phyloP scores from a whole-genome alignment of 1,284 basidiomycete genomes.

The Boletus mariae region DNA sequence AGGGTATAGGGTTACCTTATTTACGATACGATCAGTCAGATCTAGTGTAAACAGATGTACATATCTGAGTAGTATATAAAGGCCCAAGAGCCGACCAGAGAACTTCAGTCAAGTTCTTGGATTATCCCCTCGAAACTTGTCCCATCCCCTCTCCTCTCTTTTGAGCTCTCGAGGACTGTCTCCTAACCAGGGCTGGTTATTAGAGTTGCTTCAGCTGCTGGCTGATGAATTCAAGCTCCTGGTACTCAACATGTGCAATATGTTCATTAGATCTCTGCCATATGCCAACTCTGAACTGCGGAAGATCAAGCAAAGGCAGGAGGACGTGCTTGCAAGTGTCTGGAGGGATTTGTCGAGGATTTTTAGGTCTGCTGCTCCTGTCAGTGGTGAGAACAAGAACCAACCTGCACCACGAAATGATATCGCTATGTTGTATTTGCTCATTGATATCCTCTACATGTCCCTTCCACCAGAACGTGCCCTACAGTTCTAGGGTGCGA shows the following conservation, averaged over 20 bases:
- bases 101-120: no score
- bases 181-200: no score
- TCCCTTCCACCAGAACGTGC: constrained; percentile 73
- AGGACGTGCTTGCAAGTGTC: constrained; percentile 71
- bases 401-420: constrained; percentile 61
- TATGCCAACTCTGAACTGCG: constrained; percentile 84
- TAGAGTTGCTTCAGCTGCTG: constrained; percentile 38
- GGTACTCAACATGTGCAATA: constrained; percentile 68
- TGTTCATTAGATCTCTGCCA: constrained; percentile 65
- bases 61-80: no score
- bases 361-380: constrained; percentile 45
- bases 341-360: constrained; percentile 54
- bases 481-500: constrained; percentile 82
- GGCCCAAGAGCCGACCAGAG: no score
- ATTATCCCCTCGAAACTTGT: no score
- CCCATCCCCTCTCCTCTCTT: no score
- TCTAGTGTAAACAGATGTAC: no score
- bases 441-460: constrained; percentile 80
- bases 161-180: no score
- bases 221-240: constrained; percentile 62
- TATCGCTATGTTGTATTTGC: constrained; percentile 78
- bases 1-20: no score
- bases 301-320: constrained; percentile 88
- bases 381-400: constrained; percentile 39
- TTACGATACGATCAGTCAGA: no score